Evolutionary conservation across 371 early-diverging fungal species (phyloP), one percentile per base, ranked within the genome.

Genomic region (Haplosporangium sp.): DNA sequence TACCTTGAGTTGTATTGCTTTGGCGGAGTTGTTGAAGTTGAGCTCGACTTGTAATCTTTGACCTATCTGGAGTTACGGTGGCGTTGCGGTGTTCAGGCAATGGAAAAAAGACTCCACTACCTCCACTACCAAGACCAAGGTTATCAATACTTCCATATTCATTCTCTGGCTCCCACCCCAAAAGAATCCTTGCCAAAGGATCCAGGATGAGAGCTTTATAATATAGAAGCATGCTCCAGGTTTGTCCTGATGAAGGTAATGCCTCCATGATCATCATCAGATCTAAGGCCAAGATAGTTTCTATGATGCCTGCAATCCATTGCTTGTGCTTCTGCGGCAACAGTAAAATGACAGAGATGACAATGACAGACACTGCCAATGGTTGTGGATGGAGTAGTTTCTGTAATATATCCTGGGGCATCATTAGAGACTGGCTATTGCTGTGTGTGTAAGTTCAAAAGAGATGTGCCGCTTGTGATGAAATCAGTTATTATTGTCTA

Each of bases 11-110:
- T 11, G 68, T 35, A 53, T 61, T 63, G 50, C 56, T 59, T n/a
- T 67, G 55, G 61, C 69, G 69, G 15, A 75, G 69, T 55, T 69
- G 70, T 9, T 69, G 61, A 27, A 75, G 66, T 52, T 75, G 75
- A 35, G 66, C 74, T 56, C 78, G 69, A 38, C 78, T 78, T 34
- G 78, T 78, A 63, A 78, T 73, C 60, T 65, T 78, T 38, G 73
- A 58, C 35, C 78, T 56, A 39, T 73, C 70, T 2, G 68, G 52
- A n/a, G 55, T 39, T 6, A 38, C 56, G 42, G 74, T 63, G 52
- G 60, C 66, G 27, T 69, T 66, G 57, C 61, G 62, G 17, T 72
- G 69, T n/a, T 72, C 69, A 13, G 61, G 61, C 20, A 69, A n/a
- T 8, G 45, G 47, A 20, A 44, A 45, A 44, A 60, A 47, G 35